phyloP scores from a whole-genome alignment of 2,329 filamentous ascomycete genomes.

The Bipolaris sorokiniana region DNA sequence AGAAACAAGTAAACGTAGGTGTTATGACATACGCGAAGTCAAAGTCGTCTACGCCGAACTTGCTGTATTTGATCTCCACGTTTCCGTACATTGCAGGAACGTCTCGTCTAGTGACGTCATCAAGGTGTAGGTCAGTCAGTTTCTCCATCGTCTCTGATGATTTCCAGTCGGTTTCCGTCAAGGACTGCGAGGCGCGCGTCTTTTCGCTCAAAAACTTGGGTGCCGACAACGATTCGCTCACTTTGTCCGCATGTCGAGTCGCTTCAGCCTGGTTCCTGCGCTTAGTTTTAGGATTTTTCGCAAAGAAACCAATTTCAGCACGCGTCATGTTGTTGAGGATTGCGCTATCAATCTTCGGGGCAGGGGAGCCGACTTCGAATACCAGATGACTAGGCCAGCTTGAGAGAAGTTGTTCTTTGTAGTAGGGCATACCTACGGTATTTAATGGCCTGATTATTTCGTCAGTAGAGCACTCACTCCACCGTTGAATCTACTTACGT shows the following conservation, averaged over 20 bases:
- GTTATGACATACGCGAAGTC: conserved; percentile 76
- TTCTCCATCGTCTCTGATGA: conserved; percentile 65
- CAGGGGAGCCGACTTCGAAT: conserved; percentile 84
- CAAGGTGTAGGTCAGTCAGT: conserved; percentile 71
- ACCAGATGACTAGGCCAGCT: conserved; percentile 86
- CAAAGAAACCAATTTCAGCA: conserved; percentile 78
- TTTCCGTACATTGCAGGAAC: conserved; percentile 89
- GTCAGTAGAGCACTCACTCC: conserved; percentile 9
- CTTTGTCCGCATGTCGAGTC: conserved; percentile 67
- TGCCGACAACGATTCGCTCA: conserved; percentile 68
- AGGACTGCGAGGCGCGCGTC: conserved; percentile 66
- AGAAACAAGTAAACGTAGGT: neutral
- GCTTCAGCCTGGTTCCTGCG: conserved; percentile 84
- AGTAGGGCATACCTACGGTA: conserved; percentile 89
- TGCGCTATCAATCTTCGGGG: conserved; percentile 73
- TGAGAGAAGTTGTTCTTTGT: conserved; percentile 84
- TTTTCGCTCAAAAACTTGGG: conserved; percentile 97
- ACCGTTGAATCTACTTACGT: conserved; percentile 58
- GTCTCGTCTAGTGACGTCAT: conserved; percentile 75
- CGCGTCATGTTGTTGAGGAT: conserved; percentile 72
- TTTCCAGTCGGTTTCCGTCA: conserved; percentile 39
- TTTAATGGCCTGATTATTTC: conserved; percentile 69
- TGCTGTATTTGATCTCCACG: conserved; percentile 98
- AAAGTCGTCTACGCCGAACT: conserved; percentile 98
- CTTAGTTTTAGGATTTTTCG: conserved; percentile 74